These are phyloP conservation scores for Dictyostelium brefeldianum DNA, from an alignment of 78 protist species.

Conservation along the genomic window DNA sequence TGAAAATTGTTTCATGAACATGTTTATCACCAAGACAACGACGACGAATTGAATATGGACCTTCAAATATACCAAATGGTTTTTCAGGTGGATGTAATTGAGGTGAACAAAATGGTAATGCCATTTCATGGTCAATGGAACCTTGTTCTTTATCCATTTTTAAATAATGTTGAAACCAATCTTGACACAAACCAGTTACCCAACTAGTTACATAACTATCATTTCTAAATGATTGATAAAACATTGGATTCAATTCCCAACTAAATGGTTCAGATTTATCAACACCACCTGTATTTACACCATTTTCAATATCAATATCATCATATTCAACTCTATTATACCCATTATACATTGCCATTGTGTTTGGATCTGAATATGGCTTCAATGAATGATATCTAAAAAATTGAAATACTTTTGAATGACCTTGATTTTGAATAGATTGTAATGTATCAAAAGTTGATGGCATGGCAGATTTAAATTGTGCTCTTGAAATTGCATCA, in stretches of 20 bases:
- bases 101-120: slow-evolving; percentile 68
- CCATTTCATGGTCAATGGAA: slow-evolving; percentile 48
- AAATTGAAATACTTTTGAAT: slow-evolving; percentile 55
- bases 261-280: neutral
- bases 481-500: slow-evolving; percentile 74
- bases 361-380: slow-evolving; percentile 42
- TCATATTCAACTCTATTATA: slow-evolving; percentile 13
- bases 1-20: slow-evolving; percentile 14
- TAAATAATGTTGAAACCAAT: slow-evolving; percentile 46
- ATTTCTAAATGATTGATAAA: slow-evolving; percentile 61
- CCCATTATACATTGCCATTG: slow-evolving; percentile 70
- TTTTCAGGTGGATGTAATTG: slow-evolving; percentile 35
- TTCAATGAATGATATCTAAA: slow-evolving; percentile 67
- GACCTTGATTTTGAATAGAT: slow-evolving; percentile 2
- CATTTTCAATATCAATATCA: slow-evolving; percentile 3
- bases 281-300: no score
- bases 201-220: slow-evolving; percentile 56
- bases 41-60: slow-evolving; percentile 16
- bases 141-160: neutral
- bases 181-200: slow-evolving; percentile 63
- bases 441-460: slow-evolving; percentile 24
- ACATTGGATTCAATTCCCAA: slow-evolving; percentile 49
- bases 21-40: slow-evolving; percentile 58
- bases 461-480: slow-evolving; percentile 61
- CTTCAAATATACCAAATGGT: slow-evolving; percentile 46